These are phyloP conservation scores for Vaccinium macrocarpon DNA, from an alignment of 148 eudicot species.

Conservation along the genomic window DNA sequence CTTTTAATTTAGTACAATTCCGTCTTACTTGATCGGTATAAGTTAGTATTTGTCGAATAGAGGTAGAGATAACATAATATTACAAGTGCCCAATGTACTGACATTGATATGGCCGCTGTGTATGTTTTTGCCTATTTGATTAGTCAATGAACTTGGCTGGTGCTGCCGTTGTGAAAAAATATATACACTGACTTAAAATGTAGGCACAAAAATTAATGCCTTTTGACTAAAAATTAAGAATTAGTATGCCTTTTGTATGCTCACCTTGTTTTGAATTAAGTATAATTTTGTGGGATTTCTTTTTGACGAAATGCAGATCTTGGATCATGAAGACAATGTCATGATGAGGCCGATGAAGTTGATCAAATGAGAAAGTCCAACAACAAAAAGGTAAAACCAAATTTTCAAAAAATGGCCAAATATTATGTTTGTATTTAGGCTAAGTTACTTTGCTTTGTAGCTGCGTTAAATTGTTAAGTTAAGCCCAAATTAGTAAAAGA, in stretches of 20 bases:
- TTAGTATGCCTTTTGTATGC: neutral
- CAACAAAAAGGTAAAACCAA: neutral
- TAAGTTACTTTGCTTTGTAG: neutral
- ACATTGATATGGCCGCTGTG: too few relatives aligned
- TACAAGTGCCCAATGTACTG: too few relatives aligned
- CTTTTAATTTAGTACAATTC: too few relatives aligned
- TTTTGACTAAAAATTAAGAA: too few relatives aligned
- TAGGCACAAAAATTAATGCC: neutral
- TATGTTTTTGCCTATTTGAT: too few relatives aligned
- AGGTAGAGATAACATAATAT: too few relatives aligned
- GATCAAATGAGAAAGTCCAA: slow-evolving; percentile 22
- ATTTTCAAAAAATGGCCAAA: neutral
- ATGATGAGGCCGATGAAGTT: slow-evolving; percentile 90
- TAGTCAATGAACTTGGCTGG: too few relatives aligned
- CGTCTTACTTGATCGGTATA: too few relatives aligned
- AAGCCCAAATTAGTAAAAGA: neutral
- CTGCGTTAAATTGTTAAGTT: neutral
- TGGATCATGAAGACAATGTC: slow-evolving; percentile 87
- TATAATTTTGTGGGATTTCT: neutral
- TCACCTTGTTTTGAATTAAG: neutral
- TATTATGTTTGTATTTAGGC: neutral
- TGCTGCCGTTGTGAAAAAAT: too few relatives aligned
- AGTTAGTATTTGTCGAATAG: too few relatives aligned
- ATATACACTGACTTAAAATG: too few relatives aligned
- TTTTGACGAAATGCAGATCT: slow-evolving; percentile 44